Percentiles rank a stretch among this genome's conserved stretches.
Conservation (phyloP, 345 rosid genomes). For the Eucalyptus shirleyi region DNA sequence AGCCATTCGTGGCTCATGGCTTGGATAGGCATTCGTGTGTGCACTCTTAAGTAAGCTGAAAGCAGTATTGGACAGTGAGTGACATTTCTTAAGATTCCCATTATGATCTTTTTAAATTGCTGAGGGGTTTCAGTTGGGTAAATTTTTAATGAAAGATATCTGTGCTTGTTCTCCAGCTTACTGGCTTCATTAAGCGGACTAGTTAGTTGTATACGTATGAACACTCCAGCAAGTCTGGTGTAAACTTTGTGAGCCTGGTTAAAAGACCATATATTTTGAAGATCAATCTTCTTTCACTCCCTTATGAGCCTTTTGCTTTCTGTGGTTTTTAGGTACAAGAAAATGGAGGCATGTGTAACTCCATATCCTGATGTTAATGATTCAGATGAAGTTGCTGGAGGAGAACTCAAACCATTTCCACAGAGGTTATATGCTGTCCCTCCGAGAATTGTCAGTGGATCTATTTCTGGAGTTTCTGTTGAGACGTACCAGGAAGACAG, state of each 20-base stretch:
- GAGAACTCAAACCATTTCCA: constrained; percentile 53
- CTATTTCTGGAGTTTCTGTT: constrained; percentile 74
- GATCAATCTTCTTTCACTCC: neutral
- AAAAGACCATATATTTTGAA: neutral
- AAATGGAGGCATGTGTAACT: constrained; percentile 82
- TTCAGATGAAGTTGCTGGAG: constrained; percentile 30
- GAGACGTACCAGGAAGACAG: constrained; percentile 76
- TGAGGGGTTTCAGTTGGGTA: neutral
- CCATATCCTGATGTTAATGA: constrained; percentile 62
- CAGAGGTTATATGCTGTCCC: constrained; percentile 75
- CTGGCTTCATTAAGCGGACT: neutral
- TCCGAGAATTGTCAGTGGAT: constrained; percentile 79
- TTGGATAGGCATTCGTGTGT: neutral
- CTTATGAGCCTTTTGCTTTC: neutral
- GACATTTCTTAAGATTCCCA: neutral
- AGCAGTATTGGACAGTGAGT: neutral
- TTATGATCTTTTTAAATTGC: neutral
- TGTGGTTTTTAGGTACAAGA: constrained; percentile 61
- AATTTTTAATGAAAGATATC: neutral
- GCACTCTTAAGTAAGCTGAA: neutral
- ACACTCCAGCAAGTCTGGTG: neutral
- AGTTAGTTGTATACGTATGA: neutral
- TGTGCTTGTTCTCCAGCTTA: neutral
- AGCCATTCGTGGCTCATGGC: neutral
- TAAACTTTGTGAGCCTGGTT: neutral